These are phyloP conservation scores for Crithidia sp. DNA, from an alignment of 208 protist genomes.

Conservation along the genomic window DNA sequence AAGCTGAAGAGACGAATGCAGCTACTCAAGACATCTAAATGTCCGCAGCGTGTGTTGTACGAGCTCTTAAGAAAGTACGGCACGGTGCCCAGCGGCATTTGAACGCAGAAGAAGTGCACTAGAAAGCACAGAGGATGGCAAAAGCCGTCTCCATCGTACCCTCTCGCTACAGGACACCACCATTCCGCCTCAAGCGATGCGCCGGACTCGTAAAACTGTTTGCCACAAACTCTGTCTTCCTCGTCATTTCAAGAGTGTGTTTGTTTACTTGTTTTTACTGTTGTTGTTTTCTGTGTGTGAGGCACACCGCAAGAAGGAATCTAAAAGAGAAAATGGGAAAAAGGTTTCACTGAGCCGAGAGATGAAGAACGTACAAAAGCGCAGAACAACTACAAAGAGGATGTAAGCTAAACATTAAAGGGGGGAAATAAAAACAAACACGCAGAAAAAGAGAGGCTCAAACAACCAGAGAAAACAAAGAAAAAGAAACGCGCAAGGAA, in stretches of 20 bases:
- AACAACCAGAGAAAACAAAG: neutral
- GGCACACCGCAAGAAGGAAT: slow-evolving; percentile 10
- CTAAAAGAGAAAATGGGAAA: slow-evolving; percentile 8
- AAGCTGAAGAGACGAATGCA: too few species aligned
- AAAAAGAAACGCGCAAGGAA: neutral
- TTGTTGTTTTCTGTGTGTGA: neutral
- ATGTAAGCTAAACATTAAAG: neutral
- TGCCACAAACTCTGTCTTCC: too few species aligned
- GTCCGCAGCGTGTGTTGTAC: too few species aligned
- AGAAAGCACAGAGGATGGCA: too few species aligned
- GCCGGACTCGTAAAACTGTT: too few species aligned
- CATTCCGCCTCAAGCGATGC: too few species aligned
- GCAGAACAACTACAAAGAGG: neutral
- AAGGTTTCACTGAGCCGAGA: neutral
- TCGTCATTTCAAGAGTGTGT: neutral
- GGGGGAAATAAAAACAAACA: neutral
- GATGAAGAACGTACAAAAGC: neutral
- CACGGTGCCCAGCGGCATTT: too few species aligned
- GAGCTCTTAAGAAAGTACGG: too few species aligned
- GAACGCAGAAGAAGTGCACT: too few species aligned
- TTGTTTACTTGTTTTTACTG: slow-evolving; percentile 9
- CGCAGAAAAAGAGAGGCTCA: neutral
- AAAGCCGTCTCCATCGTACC: too few species aligned
- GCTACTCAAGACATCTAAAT: too few species aligned
- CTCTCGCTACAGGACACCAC: too few species aligned